Conservation (phyloP, 1,284 basidiomycete genomes). For the Fistulinella staudtii region DNA sequence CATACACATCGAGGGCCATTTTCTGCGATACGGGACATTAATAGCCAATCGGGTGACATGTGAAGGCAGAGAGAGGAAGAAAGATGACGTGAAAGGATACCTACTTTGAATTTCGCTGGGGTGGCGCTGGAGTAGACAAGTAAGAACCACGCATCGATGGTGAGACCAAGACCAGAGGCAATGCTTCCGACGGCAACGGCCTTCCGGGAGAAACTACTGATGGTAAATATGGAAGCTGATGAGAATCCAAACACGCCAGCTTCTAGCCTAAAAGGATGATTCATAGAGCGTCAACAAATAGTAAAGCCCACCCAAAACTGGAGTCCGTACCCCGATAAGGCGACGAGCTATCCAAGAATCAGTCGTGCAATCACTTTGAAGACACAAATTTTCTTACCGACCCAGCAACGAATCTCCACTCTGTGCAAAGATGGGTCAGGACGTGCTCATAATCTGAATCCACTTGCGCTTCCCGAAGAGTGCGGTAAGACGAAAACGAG, state of each 20-base stretch:
- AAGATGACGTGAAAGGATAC: too few relatives aligned
- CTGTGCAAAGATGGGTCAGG: conserved; percentile 37
- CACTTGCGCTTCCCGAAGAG: conserved; percentile 41
- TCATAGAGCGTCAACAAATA: conserved; percentile 1
- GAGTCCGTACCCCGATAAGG: conserved; percentile 45
- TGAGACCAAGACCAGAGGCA: conserved; percentile 57
- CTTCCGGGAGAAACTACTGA: conserved; percentile 41
- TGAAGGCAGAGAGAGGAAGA: too few relatives aligned
- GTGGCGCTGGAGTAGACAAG: conserved; percentile 52
- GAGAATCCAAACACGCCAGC: conserved; percentile 60
- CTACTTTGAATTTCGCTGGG: conserved; percentile 49
- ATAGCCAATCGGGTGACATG: not conserved
- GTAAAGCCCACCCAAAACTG: not conserved
- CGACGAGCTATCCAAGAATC: conserved; percentile 39
- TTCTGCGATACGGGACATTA: conserved; percentile 31
- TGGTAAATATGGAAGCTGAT: conserved; percentile 44
- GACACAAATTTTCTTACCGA: conserved; percentile 28
- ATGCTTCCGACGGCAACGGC: conserved; percentile 55
- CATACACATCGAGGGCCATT: conserved; percentile 54
- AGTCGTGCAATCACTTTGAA: not conserved
- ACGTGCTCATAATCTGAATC: conserved; percentile 48
- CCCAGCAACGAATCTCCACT: conserved; percentile 51
- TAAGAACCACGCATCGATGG: conserved; percentile 59
- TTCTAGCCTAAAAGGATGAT: conserved; percentile 37
- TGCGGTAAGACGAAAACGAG: conserved; percentile 52